These are phyloP conservation scores for Nematodospora anomalae DNA, from an alignment of 1,139 yeast genomes.

Conservation along the genomic window DNA sequence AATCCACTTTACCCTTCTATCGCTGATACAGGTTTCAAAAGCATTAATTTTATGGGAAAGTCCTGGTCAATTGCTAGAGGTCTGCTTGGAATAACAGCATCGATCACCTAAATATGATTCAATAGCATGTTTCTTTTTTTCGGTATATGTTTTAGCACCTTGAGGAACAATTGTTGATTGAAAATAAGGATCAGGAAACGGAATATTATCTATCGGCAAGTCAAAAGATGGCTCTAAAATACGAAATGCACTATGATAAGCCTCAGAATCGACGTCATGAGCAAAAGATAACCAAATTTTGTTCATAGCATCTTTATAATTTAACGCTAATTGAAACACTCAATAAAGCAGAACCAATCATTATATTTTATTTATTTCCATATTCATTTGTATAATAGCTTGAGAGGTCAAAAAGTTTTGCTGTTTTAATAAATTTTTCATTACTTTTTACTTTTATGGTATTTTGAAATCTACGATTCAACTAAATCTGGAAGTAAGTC, in stretches of 20 bases:
- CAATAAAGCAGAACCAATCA: conserved; percentile 48
- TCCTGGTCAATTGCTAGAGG: conserved; percentile 57
- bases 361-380: conserved; percentile 42
- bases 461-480: too few relatives aligned
- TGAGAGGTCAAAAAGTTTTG: conserved; percentile 36
- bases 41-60: conserved; percentile 52
- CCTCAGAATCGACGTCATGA: conserved; percentile 59
- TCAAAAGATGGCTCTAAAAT: conserved; percentile 31
- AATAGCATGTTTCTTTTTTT: conserved; percentile 45
- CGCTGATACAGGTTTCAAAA: conserved; percentile 31
- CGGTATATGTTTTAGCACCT: conserved; percentile 55
- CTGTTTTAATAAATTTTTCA: conserved; percentile 46
- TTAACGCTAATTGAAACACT: conserved; percentile 50
- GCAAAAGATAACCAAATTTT: conserved; percentile 51
- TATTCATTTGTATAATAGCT: conserved; percentile 52
- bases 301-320: conserved; percentile 23
- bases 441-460: too few relatives aligned
- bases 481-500: too few relatives aligned
- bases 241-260: conserved; percentile 53
- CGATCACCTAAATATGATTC: conserved; percentile 50
- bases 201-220: conserved; percentile 26
- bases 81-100: conserved; percentile 56
- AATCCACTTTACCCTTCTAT: conserved; percentile 27
- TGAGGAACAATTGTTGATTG: conserved; percentile 54
- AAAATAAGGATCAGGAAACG: conserved; percentile 44